Evolutionary conservation across 73 alveolate species (phyloP).

Genomic region (Tetrahymena thermophila): DNA sequence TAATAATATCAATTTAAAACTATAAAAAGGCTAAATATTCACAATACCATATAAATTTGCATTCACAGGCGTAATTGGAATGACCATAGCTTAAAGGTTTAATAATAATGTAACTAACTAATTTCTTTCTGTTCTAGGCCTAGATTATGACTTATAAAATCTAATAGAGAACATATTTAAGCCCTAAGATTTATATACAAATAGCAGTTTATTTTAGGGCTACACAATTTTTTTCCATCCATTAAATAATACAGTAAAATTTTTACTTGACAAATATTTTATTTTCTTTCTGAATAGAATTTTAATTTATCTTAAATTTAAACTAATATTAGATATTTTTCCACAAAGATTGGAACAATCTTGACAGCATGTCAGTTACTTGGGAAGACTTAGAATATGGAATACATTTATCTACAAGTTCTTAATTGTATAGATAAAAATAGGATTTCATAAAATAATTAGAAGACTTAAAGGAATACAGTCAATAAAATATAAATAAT

Average conservation of each 20-base stretch:
- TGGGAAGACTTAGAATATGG: background rate
- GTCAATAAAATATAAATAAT: background rate
- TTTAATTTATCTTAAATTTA: too few species aligned
- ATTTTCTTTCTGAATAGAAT: background rate
- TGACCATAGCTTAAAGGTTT: background rate
- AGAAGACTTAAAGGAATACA: background rate
- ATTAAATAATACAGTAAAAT: background rate
- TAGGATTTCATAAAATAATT: background rate
- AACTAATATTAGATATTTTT: background rate
- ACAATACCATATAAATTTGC: background rate
- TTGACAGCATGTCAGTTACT: background rate
- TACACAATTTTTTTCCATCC: background rate
- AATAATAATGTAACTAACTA: background rate
- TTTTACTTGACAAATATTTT: background rate
- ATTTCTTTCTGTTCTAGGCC: background rate
- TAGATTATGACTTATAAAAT: background rate
- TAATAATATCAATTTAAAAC: too few species aligned
- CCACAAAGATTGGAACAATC: background rate
- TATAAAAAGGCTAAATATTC: background rate
- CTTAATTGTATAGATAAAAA: background rate
- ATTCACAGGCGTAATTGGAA: background rate
- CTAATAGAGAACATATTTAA: background rate
- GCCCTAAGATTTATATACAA: background rate
- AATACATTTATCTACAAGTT: background rate
- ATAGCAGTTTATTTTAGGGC: background rate